Conservation (phyloP, 495 filamentous ascomycete genomes). For the Podospora bellae-mahoneyi region DNA sequence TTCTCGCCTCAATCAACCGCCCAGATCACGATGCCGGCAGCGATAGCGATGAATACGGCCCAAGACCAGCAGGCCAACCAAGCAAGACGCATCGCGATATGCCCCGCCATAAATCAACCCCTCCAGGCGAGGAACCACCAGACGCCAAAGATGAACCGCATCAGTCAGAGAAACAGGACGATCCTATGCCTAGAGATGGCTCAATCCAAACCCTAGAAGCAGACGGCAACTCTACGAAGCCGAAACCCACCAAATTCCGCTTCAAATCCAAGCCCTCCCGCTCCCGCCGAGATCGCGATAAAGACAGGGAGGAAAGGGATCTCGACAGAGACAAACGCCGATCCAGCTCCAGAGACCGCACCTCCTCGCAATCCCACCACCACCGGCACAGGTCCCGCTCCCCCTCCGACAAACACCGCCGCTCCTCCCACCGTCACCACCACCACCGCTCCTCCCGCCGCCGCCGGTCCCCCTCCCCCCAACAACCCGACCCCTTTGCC, state of each 20-base stretch:
- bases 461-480: slow-evolving; percentile 26
- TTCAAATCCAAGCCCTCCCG: slow-evolving; percentile 50
- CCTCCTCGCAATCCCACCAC: slow-evolving; percentile 18
- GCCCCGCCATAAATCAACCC: slow-evolving; percentile 15
- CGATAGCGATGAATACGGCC: background rate
- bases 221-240: slow-evolving; percentile 9
- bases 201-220: background rate
- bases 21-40: slow-evolving; percentile 11
- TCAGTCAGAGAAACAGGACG: background rate
- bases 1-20: slow-evolving; percentile 45
- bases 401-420: slow-evolving; percentile 28
- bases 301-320: slow-evolving; percentile 11
- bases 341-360: slow-evolving; percentile 20
- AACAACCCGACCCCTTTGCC: slow-evolving; percentile 45
- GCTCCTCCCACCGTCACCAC: slow-evolving; percentile 24
- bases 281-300: slow-evolving; percentile 14
- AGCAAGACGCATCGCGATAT: slow-evolving; percentile 3
- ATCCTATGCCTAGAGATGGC: background rate
- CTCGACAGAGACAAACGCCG: slow-evolving; percentile 30
- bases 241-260: slow-evolving; percentile 51
- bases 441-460: slow-evolving; percentile 8
- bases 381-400: background rate
- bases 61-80: background rate
- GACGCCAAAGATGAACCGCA: background rate
- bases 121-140: slow-evolving; percentile 6